These are phyloP conservation scores for Thelephora terrestris DNA, from an alignment of 1,284 basidiomycete species.

Conservation along the genomic window DNA sequence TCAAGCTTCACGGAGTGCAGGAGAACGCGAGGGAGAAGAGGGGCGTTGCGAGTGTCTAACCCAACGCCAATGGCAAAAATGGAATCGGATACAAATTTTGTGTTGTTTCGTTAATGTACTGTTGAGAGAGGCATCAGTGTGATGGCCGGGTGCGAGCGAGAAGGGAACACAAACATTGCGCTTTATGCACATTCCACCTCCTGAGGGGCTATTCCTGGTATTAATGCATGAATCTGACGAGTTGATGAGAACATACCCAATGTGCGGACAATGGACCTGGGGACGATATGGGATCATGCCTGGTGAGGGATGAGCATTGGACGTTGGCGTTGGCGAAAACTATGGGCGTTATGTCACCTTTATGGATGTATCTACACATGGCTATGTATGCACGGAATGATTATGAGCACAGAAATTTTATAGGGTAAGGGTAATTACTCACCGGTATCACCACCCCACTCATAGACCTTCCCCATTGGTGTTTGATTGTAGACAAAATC, in stretches of 20 bases:
- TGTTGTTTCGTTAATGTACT: neutral
- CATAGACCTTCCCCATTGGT: neutral
- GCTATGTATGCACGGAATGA: neutral
- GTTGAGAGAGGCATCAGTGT: neutral
- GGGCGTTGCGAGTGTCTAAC: neutral
- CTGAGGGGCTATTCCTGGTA: neutral
- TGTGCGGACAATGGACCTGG: neutral
- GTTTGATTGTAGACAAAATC: neutral
- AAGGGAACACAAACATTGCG: neutral
- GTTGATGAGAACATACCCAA: neutral
- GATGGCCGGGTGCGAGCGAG: neutral
- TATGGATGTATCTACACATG: slow-evolving; percentile 1
- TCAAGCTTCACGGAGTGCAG: too few species aligned
- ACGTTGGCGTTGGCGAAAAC: too few species aligned
- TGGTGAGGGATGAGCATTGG: neutral
- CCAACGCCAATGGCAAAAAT: neutral
- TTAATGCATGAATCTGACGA: neutral
- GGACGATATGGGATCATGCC: neutral
- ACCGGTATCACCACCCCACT: neutral
- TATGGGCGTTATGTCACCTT: neutral
- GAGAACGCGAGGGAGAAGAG: too few species aligned
- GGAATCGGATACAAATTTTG: neutral
- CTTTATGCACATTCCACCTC: neutral
- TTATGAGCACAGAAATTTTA: neutral
- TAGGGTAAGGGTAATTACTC: neutral